Conservation (phyloP, 2,329 filamentous ascomycete genomes). For the Bipolaris sorokiniana region DNA sequence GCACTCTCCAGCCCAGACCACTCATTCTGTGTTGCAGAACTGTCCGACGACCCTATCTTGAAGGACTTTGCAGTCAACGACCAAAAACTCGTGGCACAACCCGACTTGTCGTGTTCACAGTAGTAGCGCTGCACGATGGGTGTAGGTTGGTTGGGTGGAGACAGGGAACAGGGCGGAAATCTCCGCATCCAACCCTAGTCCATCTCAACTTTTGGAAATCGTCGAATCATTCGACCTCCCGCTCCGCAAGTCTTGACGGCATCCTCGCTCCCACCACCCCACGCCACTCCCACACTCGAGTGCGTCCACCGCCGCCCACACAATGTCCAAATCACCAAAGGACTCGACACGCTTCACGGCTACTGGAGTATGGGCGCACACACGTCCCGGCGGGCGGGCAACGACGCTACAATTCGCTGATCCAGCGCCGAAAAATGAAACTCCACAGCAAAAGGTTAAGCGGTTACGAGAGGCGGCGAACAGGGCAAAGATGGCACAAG, state of each 20-base stretch:
- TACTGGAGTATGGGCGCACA: conserved; percentile 72
- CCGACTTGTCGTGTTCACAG: neutral
- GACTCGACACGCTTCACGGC: conserved; percentile 82
- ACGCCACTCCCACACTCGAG: conserved; percentile 8
- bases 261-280: conserved; percentile 20
- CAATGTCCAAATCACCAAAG: conserved; percentile 70
- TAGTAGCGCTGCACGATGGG: conserved; percentile 10
- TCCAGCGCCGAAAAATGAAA: conserved; percentile 55
- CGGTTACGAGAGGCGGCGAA: conserved; percentile 58
- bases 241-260: conserved; percentile 24
- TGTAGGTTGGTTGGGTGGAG: conserved; percentile 16
- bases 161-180: conserved; percentile 26
- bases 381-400: conserved; percentile 59
- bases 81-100: neutral
- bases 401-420: conserved; percentile 50
- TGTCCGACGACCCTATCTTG: neutral
- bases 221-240: conserved; percentile 38
- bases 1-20: neutral
- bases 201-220: conserved; percentile 43
- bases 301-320: conserved; percentile 14
- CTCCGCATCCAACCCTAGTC: conserved; percentile 37
- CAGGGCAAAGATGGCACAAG: conserved; percentile 56
- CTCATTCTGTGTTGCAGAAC: neutral
- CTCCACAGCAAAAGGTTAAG: conserved; percentile 61
- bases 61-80: neutral